Percentiles rank a stretch among this genome's conserved stretches.
phyloP scores from a whole-genome alignment of 1,139 yeast genomes.

The Meyerozyma athensensis region DNA sequence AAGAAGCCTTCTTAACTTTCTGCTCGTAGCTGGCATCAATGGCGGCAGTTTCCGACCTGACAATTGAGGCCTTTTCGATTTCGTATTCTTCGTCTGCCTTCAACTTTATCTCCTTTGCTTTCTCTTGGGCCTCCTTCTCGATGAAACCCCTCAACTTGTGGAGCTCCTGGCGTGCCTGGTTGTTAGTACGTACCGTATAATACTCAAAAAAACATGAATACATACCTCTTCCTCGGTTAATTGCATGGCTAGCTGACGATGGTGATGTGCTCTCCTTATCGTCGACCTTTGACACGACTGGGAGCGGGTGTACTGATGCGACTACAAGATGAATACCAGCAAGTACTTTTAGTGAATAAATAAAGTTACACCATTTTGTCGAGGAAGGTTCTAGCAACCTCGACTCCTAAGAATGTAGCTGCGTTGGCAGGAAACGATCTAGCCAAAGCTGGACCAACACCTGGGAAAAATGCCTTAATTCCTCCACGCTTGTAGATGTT shows the following conservation, averaged over 20 bases:
- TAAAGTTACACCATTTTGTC: constrained; percentile 27
- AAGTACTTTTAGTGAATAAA: background rate
- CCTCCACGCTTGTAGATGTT: constrained; percentile 70
- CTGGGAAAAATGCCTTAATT: constrained; percentile 91
- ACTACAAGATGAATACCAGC: background rate
- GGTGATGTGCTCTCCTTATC: background rate
- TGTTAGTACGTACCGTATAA: background rate
- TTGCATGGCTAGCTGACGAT: constrained; percentile 24
- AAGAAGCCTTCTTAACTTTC: constrained; percentile 83
- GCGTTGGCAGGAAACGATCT: constrained; percentile 98
- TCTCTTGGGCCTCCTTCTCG: constrained; percentile 97
- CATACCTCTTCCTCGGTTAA: constrained; percentile 47
- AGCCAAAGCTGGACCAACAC: constrained; percentile 90
- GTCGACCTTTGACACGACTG: constrained; percentile 1
- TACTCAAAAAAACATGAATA: constrained; percentile 7
- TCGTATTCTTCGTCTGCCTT: constrained; percentile 99
- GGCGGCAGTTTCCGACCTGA: constrained; percentile 85
- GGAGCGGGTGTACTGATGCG: background rate
- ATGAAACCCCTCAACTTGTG: constrained; percentile 98
- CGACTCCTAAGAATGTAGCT: constrained; percentile 95
- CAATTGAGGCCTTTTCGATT: constrained; percentile 92
- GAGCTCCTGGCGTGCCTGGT: constrained; percentile 90
- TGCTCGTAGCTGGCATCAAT: constrained; percentile 79
- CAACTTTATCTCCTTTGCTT: constrained; percentile 91
- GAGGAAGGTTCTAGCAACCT: constrained; percentile 71